Base-by-base conservation (phyloP, 805 yeast species). In the Zygotorulaspora chibaensis region DNA sequence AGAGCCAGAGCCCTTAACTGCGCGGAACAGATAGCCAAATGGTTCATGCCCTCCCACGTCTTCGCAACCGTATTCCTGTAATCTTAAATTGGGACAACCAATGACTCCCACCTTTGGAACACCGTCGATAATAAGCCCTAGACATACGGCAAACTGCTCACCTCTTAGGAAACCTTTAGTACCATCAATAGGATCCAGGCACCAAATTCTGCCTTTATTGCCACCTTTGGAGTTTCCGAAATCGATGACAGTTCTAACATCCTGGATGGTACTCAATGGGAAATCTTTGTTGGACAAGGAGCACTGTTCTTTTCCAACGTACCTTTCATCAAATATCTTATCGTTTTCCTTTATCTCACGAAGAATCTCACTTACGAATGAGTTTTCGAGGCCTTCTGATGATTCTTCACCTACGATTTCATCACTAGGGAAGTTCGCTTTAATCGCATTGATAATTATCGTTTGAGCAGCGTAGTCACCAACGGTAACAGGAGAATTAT, bases 401-500 rank as follows among this genome's bases (percentile, higher is more conserved):
- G 87, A 90, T 62, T 93, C 99, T 66, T 93, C 99, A 16, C 97
- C 99, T 5, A 93, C 95, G 49, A 93, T 80, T 45, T 80, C 82
- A 64, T 93, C 99, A 3, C 61, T 54, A 1, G 97, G 96, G 71
- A 93, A 93, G 53, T 83, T 84, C 43, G 77, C 65, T 58, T 78
- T 74, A 47, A 93, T 77, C 2, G 96, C 90, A 47, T 87, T 80
- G 66, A 89, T 91, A 47, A 93, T 81, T 37, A 91, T 79, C 0
- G 96, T 96, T 61, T 93, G 99, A 0, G 97, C 90, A 3, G 96
- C 96, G 62, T 85, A 93, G 65, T 93, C 99, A 13, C 98, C 99
- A 45, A 87, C 73, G 1, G 99, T 93, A 12, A 93, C 99, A 1
- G 99, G 99, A 1, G 96, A 87, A 51, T 81, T 80, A 64, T 91